phyloP scores from a whole-genome alignment of 495 filamentous ascomycete genomes.

The Oidiodendron maius region DNA sequence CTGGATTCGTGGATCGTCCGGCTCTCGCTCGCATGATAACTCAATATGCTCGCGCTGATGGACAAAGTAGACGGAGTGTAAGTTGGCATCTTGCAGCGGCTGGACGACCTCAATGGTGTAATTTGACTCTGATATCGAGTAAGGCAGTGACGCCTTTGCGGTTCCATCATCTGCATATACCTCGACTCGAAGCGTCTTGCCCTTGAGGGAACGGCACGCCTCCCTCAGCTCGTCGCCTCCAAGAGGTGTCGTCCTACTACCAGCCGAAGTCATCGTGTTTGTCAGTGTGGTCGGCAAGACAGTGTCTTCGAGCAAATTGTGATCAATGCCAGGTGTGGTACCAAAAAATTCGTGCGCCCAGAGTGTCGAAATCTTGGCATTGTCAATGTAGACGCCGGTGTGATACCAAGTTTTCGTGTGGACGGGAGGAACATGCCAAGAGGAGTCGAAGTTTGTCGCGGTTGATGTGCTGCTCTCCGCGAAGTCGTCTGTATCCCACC shows the following conservation, averaged over 20 bases:
- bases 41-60: slow-evolving; percentile 2
- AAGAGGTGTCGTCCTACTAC: neutral
- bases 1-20: neutral
- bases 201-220: slow-evolving; percentile 20
- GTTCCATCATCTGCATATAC: slow-evolving; percentile 19
- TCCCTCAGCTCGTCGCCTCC: slow-evolving; percentile 9
- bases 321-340: neutral
- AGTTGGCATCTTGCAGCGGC: neutral
- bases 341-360: neutral
- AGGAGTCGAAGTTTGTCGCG: neutral
- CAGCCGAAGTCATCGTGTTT: neutral
- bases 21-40: slow-evolving; percentile 8
- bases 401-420: slow-evolving; percentile 23
- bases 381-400: slow-evolving; percentile 7
- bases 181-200: slow-evolving; percentile 18
- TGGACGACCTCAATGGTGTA: slow-evolving; percentile 11
- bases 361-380: neutral
- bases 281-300: too few species aligned
- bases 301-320: neutral
- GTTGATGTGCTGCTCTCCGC: neutral
- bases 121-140: slow-evolving; percentile 2
- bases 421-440: slow-evolving; percentile 6
- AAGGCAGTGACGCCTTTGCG: slow-evolving; percentile 1
- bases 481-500: slow-evolving; percentile 24
- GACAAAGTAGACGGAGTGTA: slow-evolving; percentile 3